Percentiles rank a stretch among this genome's conserved stretches.
phyloP scores from a whole-genome alignment of 768 basidiomycete species.

The Boletus pseudopeckii region DNA sequence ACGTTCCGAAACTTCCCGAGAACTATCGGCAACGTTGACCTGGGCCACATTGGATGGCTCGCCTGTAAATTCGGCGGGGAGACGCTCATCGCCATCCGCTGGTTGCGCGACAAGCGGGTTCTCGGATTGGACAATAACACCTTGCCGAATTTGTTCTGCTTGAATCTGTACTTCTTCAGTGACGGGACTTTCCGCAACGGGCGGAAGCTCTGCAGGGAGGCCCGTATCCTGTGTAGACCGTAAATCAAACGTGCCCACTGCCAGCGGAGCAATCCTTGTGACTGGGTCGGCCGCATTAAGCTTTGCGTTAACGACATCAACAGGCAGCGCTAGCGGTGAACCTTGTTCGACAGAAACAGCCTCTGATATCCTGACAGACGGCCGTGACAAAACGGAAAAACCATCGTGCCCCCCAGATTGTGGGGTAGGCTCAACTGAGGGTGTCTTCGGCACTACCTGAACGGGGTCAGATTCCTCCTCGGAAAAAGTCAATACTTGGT shows the following conservation, averaged over 20 bases:
- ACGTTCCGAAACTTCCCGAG: background rate
- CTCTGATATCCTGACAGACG: conserved; percentile 2
- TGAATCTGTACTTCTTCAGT: background rate
- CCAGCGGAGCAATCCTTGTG: background rate
- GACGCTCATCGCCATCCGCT: background rate
- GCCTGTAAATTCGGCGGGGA: background rate
- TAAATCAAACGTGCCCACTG: background rate
- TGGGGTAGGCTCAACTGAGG: conserved; percentile 17
- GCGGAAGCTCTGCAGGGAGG: background rate
- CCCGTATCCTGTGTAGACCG: background rate
- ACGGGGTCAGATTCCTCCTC: conserved; percentile 3
- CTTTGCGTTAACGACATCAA: background rate
- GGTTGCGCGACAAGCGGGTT: background rate
- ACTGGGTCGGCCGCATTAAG: background rate
- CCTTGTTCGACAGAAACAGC: conserved; percentile 4
- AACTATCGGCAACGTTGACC: conserved; percentile 2
- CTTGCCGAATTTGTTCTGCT: background rate
- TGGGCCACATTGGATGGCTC: conserved; percentile 1
- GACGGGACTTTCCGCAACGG: background rate
- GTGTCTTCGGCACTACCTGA: conserved; percentile 1
- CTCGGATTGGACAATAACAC: background rate
- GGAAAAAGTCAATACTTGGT: conserved; percentile 3
- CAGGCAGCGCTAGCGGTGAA: background rate
- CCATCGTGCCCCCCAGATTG: conserved; percentile 6
- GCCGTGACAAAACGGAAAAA: background rate